Base-by-base conservation (phyloP, 371 early-diverging fungal species). In the Mucor mucedo region DNA sequence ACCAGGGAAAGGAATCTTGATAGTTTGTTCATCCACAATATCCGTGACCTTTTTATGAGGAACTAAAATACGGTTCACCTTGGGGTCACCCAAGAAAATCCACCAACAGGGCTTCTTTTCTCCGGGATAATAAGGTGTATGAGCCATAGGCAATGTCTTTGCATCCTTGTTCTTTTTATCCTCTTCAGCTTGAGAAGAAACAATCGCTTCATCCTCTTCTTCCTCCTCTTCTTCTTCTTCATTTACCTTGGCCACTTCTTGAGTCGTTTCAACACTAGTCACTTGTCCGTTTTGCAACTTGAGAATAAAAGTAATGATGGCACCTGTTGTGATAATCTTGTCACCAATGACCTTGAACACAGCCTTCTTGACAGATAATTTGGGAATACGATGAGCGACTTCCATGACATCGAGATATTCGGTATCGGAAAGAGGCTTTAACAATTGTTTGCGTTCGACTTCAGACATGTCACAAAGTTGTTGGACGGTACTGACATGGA, bases 101-200 rank as follows among this genome's bases (percentile, higher is more conserved):
- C 96, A 97, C 96, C 96, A 98, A 71, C 82, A 87, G 52, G 95
- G 91, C 56, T 87, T 90, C 82, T 93, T 94, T 63, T 87, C 85
- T 55, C 71, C 70, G 69, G 79, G 66, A 71, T 88, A 91, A 69
- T 89, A 84, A 10, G 94, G 93, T n/a, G 88, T 82, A 65, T 89
- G 87, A 8, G 82, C 84, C 30, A 71, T 69, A 21, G 83, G 82
- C 29, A 79, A 75, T 6, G 48, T 39, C 63, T 55, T 62, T 4
- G 39, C 47, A 27, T 52, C 33, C 30, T 81, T 76, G 54, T 80
- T 75, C 39, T 78, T 75, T 13, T 63, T 66, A 39, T 65, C 75
- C 5, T 66, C 73, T 21, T 21, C 21, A 1, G 21, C 21, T 21
- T 21, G 21, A 39, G 49, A 16, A 38, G 49, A 29, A 39, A 63